Conservation (phyloP, 2,329 filamentous ascomycete genomes). For the Dryadomyces quercus-mongolicae region DNA sequence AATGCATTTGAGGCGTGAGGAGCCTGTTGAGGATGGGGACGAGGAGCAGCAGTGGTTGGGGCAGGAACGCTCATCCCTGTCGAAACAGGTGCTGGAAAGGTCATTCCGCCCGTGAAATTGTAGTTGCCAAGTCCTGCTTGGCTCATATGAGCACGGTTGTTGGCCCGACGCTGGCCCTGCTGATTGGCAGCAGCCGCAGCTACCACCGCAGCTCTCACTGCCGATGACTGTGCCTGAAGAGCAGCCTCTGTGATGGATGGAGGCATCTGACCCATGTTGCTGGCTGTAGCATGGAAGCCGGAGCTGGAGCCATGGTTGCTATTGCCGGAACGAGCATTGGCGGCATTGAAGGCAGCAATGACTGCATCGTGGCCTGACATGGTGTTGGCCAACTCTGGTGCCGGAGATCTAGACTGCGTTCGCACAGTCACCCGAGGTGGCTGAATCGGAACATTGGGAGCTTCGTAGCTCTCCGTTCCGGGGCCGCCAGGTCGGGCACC, state of each 20-base stretch:
- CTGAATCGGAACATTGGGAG: not conserved
- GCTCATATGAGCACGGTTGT: not conserved
- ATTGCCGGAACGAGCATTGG: not conserved
- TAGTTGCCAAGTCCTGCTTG: not conserved
- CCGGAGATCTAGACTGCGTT: not conserved
- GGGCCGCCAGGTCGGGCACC: conserved; percentile 8
- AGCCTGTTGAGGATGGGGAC: too few species aligned
- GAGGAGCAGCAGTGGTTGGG: not conserved
- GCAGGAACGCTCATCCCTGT: too few species aligned
- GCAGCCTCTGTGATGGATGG: not conserved
- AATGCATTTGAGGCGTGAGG: not conserved
- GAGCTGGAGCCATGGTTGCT: not conserved
- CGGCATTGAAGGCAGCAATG: too few species aligned
- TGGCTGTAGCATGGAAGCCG: not conserved
- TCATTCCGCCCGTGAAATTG: not conserved
- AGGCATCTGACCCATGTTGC: not conserved
- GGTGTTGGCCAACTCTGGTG: not conserved
- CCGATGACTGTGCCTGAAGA: not conserved
- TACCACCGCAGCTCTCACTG: not conserved
- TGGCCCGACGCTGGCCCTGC: not conserved
- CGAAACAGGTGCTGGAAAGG: not conserved
- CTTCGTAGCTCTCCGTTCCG: conserved; percentile 7
- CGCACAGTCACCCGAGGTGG: conserved; percentile 4
- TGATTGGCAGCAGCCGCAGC: not conserved
- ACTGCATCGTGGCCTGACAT: too few species aligned